Base-by-base conservation (phyloP, 2,329 filamentous ascomycete genomes). In the Cryphonectria parasitica region DNA sequence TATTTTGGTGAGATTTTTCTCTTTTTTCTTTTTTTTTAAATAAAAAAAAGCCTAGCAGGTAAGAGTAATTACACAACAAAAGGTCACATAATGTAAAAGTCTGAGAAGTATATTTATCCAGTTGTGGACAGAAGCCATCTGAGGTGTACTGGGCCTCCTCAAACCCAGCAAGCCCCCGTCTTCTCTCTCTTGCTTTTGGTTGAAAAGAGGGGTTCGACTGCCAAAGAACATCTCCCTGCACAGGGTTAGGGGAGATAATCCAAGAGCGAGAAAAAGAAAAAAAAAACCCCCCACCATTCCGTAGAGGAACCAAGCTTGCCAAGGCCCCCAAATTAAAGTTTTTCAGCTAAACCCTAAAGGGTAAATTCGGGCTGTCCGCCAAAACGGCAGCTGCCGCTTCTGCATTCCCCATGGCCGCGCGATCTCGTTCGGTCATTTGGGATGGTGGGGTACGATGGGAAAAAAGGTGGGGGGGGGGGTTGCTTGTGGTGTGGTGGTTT, bases 361-460 rank as follows among this genome's bases (percentile, higher is more conserved):
- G 62, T 45, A 62, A 62, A 25, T 22, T 49, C 19, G 41, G 19
- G 41, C 25, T 43, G 62, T 10, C 45, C 45, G 62, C 41, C 28
- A n/a, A 43, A 43, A 52, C 62, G 62, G 62, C 62, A 64, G 62
- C 41, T 64, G 62, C 62, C 62, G 62, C 62, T 28, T 28, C 54
- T 58, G 54, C 54, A 58, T 34, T 17, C 15, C 52, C 60, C 34
- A 13, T 39, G 62, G n/a, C n/a, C n/a, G 61, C 34, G 34, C 28
- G 36, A 64, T 64, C 41, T 58, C 54, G 54, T 58, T 58, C 25
- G 25, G 25, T 28, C 15, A 11, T 58, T 58, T 31, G 28, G 28
- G 52, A 58, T 58, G 28, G 54, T 58, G 54, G 54, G 54, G 28
- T 58, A 58, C 31, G 28, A 58, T 7, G 31, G 54, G 54, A 19